Base-by-base conservation (phyloP, 1,284 basidiomycete species). In the Ganoderma sp. region DNA sequence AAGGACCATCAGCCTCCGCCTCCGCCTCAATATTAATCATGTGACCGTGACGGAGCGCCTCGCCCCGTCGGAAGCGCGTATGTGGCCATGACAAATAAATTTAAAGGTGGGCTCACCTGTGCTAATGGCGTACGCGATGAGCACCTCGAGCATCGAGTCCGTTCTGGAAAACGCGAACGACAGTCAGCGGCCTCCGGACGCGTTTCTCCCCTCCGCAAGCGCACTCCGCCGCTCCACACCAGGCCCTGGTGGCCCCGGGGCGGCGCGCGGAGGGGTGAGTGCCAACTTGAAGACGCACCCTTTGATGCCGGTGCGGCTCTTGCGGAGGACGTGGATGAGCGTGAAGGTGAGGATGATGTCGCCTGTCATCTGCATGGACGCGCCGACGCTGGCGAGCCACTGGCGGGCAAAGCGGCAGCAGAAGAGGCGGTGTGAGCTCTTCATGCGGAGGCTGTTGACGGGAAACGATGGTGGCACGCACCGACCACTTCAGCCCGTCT, bases 351-450 rank as follows among this genome's bases (percentile, higher is more conserved):
- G 60, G 14, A 63, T 64, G 48, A 67, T 15, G 63, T 67, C 67
- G 19, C 67, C 67, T 15, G 58, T 28, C 67, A 67, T 67, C 50
- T 67, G 67, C 4, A 67, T 56, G 1, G 63, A 59, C 12, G 63
- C 64, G 8, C 63, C 67, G 6, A 61, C 39, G 2, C 58, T 60
- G 8, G 67, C 67, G 10, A 67, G 67, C 67, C 67, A 64, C 67
- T 67, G 22, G 45, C 19, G 19, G 4, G 25, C 17, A 39, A 39
- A 39, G 6, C 6, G 4, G 32, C 32, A 32, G 32, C 3, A 9
- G 37, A 9, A 10, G 37, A 39, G 7, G 37, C 37, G 37, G 37
- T 39, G 7, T 39, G 3, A 39, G 37, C 37, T 10, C 3, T 32
- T 32, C 5, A 0, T 3, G 32, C 1, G 3, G 32, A 32, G 32